Evolutionary conservation across 1,139 yeast genomes (phyloP), one percentile per base, ranked within the genome.

Genomic region (Geotrichum aggregatum): DNA sequence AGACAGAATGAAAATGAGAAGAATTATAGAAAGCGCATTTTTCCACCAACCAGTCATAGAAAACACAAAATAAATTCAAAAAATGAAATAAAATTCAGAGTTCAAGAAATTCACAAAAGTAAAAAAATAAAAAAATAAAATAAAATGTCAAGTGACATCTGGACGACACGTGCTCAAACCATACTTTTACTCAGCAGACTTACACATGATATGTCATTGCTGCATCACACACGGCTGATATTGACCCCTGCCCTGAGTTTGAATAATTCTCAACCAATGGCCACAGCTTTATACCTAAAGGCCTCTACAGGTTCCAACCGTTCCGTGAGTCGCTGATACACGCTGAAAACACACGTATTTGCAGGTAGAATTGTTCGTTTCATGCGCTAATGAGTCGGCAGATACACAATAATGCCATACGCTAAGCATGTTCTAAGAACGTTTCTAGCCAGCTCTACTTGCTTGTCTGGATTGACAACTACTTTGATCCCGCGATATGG

Each of bases 391-490:
- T 42, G 45, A 28, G 35, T 33, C 33, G 24, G 21, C 30, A 21
- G 13, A 5, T 34, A n/a, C 14, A 6, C 18, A 10, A 43, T 18
- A 43, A 43, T 43, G 47, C 47, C 47, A 18, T 43, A 43, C 33
- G 47, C 35, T 21, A 43, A 33, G 39, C 47, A 33, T 33, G 18
- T 43, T 14, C 14, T 43, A 21, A 31, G 47, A 21, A 39, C 30
- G 19, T 33, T 39, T 21, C 39, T 16, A 42, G 22, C 22, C n/a
- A 18, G 22, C 13, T 42, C 35, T 7, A 2, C 19, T 33, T 21
- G 28, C 14, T 33, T 22, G 31, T 18, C 38, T 2, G 28, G 39
- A 18, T 10, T 43, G 21, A 13, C 39, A 11, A 16, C 34, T 5
- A 34, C 31, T 10, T 18, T 14, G 16, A 19, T 30, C n/a, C 19